phyloP scores from a whole-genome alignment of 1,284 basidiomycete genomes.

The Trichosporon ovoides region DNA sequence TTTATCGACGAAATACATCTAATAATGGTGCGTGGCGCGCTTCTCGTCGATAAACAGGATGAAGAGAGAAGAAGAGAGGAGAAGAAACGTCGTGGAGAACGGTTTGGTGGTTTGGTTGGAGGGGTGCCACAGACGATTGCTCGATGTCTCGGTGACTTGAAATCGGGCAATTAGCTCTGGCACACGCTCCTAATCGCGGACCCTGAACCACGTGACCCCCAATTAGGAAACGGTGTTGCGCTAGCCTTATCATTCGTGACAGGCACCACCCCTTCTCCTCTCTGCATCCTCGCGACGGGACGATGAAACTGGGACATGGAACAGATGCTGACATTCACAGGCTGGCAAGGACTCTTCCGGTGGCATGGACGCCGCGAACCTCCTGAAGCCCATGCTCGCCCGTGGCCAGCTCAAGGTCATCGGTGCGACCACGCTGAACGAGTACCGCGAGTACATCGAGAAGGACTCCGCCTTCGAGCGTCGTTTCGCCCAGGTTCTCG shows the following conservation, averaged over 20 bases:
- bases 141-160: no score
- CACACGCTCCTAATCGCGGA: no score
- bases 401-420: constrained; percentile 86
- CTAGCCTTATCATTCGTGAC: no score
- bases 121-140: no score
- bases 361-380: constrained; percentile 62
- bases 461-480: constrained; percentile 91
- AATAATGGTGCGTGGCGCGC: constrained; percentile 60
- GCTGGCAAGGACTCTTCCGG: constrained; percentile 42
- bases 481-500: constrained; percentile 87
- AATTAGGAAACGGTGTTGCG: not conserved
- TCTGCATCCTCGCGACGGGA: not conserved
- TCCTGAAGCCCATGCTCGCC: constrained; percentile 84
- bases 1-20: constrained; percentile 94
- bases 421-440: constrained; percentile 87
- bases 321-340: constrained; percentile 7
- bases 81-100: not conserved
- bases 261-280: not conserved
- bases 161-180: no score
- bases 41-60: constrained; percentile 50
- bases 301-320: not conserved
- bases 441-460: constrained; percentile 95
- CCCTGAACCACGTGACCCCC: not conserved
- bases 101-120: not conserved
- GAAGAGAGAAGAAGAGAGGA: not conserved